A percentile compares a stretch with the other conserved stretches of the same genome.
phyloP scores from a whole-genome alignment of 2,329 filamentous ascomycete genomes.

The Cephalotrichum gorgonifer region DNA sequence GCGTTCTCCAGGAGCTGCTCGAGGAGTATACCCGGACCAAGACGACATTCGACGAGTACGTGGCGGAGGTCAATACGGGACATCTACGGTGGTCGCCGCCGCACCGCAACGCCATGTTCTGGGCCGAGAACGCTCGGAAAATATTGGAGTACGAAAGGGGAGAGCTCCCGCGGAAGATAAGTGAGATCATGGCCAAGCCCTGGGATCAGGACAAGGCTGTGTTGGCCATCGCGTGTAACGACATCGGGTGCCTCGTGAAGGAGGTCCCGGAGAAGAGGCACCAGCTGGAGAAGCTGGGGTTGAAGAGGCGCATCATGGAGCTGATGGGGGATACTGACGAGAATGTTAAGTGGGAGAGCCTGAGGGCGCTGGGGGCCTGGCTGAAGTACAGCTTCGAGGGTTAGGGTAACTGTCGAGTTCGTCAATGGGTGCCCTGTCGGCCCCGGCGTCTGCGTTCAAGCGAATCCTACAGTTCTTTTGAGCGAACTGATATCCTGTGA shows the following conservation, averaged over 20 bases:
- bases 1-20: constrained; percentile 49
- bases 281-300: constrained; percentile 69
- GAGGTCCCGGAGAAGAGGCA: constrained; percentile 77
- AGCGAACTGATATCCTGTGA: neutral
- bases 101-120: constrained; percentile 78
- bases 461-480: neutral
- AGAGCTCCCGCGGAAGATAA: constrained; percentile 66
- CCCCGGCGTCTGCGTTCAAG: neutral
- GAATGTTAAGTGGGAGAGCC: constrained; percentile 82
- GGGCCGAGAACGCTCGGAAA: constrained; percentile 80
- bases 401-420: constrained; percentile 10
- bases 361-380: constrained; percentile 66
- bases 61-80: constrained; percentile 74
- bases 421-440: neutral
- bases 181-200: constrained; percentile 66
- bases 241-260: constrained; percentile 79
- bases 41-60: constrained; percentile 79
- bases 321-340: constrained; percentile 86
- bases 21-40: constrained; percentile 61
- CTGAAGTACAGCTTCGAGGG: constrained; percentile 53
- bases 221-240: constrained; percentile 85
- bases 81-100: constrained; percentile 90
- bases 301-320: constrained; percentile 86
- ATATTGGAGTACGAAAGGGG: constrained; percentile 79
- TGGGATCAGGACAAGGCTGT: constrained; percentile 81